A percentile compares a stretch with the other conserved stretches of the same genome.
These are phyloP conservation scores for Saccharomycopsis guyanensis DNA, from an alignment of 805 yeast species.

Conservation along the genomic window DNA sequence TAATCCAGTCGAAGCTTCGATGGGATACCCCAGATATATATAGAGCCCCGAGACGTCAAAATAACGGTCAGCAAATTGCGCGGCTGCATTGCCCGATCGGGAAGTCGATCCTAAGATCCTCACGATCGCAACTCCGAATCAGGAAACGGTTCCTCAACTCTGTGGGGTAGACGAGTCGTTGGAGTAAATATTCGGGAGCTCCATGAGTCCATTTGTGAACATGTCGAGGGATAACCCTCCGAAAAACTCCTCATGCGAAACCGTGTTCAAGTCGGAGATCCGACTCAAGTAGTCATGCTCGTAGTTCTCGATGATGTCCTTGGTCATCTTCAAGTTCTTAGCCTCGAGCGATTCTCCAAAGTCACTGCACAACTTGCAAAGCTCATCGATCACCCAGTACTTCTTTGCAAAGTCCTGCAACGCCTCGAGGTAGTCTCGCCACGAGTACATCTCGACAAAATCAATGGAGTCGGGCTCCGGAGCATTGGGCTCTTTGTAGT, in stretches of 20 bases:
- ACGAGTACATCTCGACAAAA: background rate
- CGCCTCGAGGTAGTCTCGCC: background rate
- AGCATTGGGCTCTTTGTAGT: background rate
- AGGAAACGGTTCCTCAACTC: background rate
- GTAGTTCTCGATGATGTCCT: background rate
- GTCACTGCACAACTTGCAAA: background rate
- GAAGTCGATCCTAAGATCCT: background rate
- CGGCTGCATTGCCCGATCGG: background rate
- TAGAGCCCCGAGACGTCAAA: background rate
- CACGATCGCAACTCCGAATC: background rate
- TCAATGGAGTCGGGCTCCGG: background rate
- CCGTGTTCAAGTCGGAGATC: background rate
- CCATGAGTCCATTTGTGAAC: background rate
- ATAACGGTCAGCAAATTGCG: background rate
- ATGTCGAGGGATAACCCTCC: background rate
- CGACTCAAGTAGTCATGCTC: background rate
- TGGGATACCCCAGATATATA: background rate
- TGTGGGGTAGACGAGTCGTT: background rate
- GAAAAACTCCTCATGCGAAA: background rate
- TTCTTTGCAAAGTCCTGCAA: background rate
- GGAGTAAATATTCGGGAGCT: background rate
- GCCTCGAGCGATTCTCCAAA: background rate
- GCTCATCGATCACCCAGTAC: conserved; percentile 1
- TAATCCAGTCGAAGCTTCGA: too few species aligned
- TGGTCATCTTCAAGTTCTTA: background rate